Conservation (phyloP, 805 yeast species). For the Candida vaughaniae region DNA sequence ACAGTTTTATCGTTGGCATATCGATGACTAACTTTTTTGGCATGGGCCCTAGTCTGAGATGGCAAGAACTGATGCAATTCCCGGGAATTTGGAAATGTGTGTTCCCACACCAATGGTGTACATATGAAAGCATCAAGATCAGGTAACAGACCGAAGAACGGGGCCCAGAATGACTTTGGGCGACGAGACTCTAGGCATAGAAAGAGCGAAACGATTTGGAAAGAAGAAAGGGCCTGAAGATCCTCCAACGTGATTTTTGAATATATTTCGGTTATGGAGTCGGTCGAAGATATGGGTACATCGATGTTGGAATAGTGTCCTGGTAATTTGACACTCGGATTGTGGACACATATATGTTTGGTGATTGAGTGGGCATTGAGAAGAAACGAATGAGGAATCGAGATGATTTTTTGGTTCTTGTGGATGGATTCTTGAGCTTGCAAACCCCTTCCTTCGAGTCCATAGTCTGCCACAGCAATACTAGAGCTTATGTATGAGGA, state of each 20-base stretch:
- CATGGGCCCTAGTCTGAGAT: constrained; percentile 35
- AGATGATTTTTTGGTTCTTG: constrained; percentile 46
- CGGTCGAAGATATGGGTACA: constrained; percentile 24
- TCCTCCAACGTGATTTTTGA: constrained; percentile 25
- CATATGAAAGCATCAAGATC: constrained; percentile 46
- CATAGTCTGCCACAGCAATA: constrained; percentile 4
- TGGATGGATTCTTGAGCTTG: constrained; percentile 40
- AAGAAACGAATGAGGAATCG: constrained; percentile 57
- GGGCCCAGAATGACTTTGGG: constrained; percentile 52
- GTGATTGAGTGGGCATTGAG: constrained; percentile 56
- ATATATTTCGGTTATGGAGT: constrained; percentile 32
- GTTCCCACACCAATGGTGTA: constrained; percentile 67
- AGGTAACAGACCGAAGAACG: constrained; percentile 69
- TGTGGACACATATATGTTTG: constrained; percentile 42
- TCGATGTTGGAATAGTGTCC: constrained; percentile 20
- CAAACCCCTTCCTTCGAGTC: constrained; percentile 59
- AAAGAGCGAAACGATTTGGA: constrained; percentile 57
- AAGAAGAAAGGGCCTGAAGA: constrained; percentile 49
- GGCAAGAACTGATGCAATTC: constrained; percentile 45
- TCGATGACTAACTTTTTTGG: constrained; percentile 39
- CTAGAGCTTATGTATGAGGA: constrained; percentile 8
- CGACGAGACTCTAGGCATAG: constrained; percentile 45
- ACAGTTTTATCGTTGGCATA: constrained; percentile 46
- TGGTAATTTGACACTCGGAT: constrained; percentile 24
- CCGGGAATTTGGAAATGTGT: constrained; percentile 22